Evolutionary conservation across 1,284 basidiomycete genomes (phyloP).

Genomic region (Papiliotrema fonsecae): DNA sequence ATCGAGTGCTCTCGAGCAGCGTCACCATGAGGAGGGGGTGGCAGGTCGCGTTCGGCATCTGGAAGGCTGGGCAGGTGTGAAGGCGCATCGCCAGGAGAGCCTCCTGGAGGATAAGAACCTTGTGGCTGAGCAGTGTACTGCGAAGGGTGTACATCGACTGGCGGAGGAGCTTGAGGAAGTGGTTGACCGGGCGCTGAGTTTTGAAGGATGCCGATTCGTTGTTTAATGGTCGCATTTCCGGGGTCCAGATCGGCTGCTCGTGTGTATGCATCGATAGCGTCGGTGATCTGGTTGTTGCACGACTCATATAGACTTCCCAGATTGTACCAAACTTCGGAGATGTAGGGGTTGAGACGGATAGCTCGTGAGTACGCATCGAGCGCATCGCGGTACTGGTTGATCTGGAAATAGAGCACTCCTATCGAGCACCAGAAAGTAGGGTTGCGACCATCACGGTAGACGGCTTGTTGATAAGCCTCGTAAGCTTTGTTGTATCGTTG

Average conservation of each 20-base stretch:
- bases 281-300: constrained; percentile 98
- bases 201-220: constrained; percentile 69
- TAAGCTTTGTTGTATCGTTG: constrained; percentile 99
- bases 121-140: constrained; percentile 64
- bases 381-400: constrained; percentile 97
- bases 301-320: constrained; percentile 94
- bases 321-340: constrained; percentile 99
- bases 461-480: constrained; percentile 98
- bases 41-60: constrained; percentile 35
- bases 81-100: constrained; percentile 24
- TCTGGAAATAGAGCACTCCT: constrained; percentile 98
- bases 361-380: constrained; percentile 97
- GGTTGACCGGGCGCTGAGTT: constrained; percentile 72
- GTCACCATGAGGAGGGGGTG: constrained; percentile 30
- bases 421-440: constrained; percentile 99
- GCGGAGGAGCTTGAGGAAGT: constrained; percentile 74
- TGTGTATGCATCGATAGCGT: constrained; percentile 96
- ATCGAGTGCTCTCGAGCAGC: constrained; percentile 22
- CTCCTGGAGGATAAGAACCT: constrained; percentile 18
- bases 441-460: constrained; percentile 96
- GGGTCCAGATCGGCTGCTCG: constrained; percentile 87
- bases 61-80: constrained; percentile 12
- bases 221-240: constrained; percentile 68
- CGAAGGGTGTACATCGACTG: constrained; percentile 91
- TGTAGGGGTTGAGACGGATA: constrained; percentile 97